Conservation (phyloP, 148 eudicot genomes). For the Gaultheria prostrata region DNA sequence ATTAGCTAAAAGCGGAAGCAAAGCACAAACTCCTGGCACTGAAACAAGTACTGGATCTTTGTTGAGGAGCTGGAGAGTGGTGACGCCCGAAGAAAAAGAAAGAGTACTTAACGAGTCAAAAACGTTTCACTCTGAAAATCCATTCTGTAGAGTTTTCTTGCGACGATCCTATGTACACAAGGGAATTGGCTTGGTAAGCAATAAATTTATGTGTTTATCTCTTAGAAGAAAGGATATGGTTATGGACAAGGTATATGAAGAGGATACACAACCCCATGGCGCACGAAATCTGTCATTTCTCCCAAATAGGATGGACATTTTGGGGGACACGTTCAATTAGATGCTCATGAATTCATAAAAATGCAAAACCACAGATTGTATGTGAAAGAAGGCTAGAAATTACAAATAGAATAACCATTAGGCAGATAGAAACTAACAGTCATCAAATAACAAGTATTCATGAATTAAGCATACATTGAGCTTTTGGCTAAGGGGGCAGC, state of each 20-base stretch:
- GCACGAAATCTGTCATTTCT: not conserved
- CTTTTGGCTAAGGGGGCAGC: not conserved
- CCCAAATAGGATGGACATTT: not conserved
- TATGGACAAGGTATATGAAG: not conserved
- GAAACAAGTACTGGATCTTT: constrained; percentile 9
- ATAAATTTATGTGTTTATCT: not conserved
- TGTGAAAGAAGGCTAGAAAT: not conserved
- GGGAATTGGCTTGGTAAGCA: constrained; percentile 30
- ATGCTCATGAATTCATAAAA: not conserved
- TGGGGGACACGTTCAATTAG: not conserved
- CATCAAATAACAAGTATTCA: not conserved
- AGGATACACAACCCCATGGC: not conserved
- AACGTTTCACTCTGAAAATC: constrained; percentile 21
- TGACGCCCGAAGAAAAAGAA: constrained; percentile 27
- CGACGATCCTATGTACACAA: constrained; percentile 27
- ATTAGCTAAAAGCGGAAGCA: constrained; percentile 16
- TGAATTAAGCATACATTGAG: not conserved
- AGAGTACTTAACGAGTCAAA: constrained; percentile 24
- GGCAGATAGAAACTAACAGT: not conserved
- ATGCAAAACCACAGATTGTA: not conserved
- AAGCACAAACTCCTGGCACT: constrained; percentile 13
- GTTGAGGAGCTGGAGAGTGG: constrained; percentile 23
- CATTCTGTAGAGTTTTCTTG: constrained; percentile 27
- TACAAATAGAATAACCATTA: not conserved
- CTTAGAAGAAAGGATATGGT: not conserved